Evolutionary conservation across 2,329 filamentous ascomycete species (phyloP).

Genomic region (Fusarium scirpi): DNA sequence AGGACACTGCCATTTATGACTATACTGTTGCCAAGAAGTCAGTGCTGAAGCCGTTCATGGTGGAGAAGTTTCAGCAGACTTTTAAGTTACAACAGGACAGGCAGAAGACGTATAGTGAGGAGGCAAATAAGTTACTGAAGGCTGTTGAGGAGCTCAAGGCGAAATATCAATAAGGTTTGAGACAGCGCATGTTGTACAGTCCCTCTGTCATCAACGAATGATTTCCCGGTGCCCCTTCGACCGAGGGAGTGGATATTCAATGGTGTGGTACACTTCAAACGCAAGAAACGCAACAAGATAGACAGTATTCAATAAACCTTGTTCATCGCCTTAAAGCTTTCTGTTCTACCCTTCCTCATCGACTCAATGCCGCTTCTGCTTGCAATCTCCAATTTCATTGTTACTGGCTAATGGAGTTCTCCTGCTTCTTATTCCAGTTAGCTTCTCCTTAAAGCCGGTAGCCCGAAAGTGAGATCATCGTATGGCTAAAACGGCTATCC

Average conservation of each 20-base stretch:
- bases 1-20: conserved; percentile 35
- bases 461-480: neutral
- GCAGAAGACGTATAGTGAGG: conserved; percentile 3
- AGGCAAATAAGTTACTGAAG: neutral
- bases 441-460: fast-evolving
- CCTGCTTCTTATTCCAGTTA: neutral
- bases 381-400: neutral
- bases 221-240: too few species aligned
- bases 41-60: conserved; percentile 31
- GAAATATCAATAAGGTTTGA: neutral
- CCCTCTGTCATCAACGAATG: too few species aligned
- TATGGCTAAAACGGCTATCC: neutral
- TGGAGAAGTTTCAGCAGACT: conserved; percentile 26
- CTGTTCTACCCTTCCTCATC: too few species aligned
- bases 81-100: conserved; percentile 5
- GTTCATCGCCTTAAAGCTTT: too few species aligned
- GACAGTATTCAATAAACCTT: too few species aligned
- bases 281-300: too few species aligned
- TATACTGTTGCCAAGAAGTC: conserved; percentile 20
- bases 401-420: neutral
- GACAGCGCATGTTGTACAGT: too few species aligned
- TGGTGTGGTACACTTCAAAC: too few species aligned
- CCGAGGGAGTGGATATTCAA: too few species aligned
- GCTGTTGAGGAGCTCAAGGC: conserved; percentile 1
- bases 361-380: too few species aligned